Percentiles rank a stretch among this genome's conserved stretches.
Conservation (phyloP, 2,329 filamentous ascomycete genomes). For the Alternaria atra region DNA sequence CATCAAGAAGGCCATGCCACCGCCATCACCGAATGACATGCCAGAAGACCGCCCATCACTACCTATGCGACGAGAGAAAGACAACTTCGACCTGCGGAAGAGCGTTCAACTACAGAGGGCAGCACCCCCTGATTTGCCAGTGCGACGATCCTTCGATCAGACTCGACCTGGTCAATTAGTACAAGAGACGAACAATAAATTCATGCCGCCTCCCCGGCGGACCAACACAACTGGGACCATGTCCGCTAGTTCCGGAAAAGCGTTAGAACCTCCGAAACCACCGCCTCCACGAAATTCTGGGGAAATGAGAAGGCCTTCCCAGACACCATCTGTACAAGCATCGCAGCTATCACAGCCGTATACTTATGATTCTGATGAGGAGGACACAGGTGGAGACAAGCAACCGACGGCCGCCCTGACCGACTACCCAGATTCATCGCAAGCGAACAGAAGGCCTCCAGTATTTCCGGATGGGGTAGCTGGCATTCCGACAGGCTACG, state of each 20-base stretch:
- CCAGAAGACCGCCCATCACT: conserved; percentile 60
- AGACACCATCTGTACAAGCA: conserved; percentile 19
- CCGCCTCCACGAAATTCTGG: conserved; percentile 48
- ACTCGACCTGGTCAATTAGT: conserved; percentile 37
- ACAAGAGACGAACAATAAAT: conserved; percentile 37
- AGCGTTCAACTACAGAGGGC: conserved; percentile 45
- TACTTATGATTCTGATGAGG: conserved; percentile 61
- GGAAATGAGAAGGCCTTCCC: conserved; percentile 42
- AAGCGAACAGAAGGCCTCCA: conserved; percentile 84
- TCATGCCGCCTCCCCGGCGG: conserved; percentile 48
- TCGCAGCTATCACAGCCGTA: conserved; percentile 37
- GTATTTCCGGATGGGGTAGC: conserved; percentile 74
- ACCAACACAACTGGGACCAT: conserved; percentile 37
- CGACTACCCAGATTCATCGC: conserved; percentile 84
- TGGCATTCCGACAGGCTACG: conserved; percentile 85
- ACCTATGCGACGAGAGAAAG: conserved; percentile 54
- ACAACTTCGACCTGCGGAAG: conserved; percentile 46
- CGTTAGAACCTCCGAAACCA: conserved; percentile 44
- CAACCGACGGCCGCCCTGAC: conserved; percentile 63
- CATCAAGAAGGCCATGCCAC: conserved; percentile 25
- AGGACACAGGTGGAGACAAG: conserved; percentile 52
- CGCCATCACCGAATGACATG: conserved; percentile 34
- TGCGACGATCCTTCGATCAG: conserved; percentile 49
- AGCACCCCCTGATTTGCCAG: conserved; percentile 44
- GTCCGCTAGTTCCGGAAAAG: conserved; percentile 24